Percentiles rank a stretch among this genome's conserved stretches.
Conservation (phyloP, 2,329 filamentous ascomycete species). For the Cladophialophora exuberans region DNA sequence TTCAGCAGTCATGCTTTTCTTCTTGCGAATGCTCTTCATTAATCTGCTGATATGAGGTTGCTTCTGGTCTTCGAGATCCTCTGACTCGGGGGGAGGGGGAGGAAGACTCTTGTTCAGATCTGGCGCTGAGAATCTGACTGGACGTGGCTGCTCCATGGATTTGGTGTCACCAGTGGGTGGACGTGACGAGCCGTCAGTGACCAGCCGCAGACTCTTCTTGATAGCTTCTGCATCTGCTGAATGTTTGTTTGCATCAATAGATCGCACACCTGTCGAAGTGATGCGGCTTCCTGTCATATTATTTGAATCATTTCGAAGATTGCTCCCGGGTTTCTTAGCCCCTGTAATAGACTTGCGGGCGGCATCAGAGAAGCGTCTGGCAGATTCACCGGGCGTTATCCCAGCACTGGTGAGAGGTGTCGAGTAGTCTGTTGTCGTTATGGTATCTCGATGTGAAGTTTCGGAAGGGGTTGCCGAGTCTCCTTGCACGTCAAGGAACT, state of each 20-base stretch:
- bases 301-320: constrained; percentile 25
- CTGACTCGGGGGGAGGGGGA: constrained; percentile 18
- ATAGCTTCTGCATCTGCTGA: constrained; percentile 17
- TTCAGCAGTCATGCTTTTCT: constrained; percentile 25
- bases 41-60: constrained; percentile 27
- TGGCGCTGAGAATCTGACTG: constrained; percentile 14
- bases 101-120: constrained; percentile 31
- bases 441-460: constrained; percentile 27
- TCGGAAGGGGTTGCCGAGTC: constrained; percentile 31
- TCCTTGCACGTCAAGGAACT: constrained; percentile 12
- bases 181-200: constrained; percentile 16
- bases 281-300: constrained; percentile 15
- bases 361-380: constrained; percentile 32
- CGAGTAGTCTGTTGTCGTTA: constrained; percentile 27
- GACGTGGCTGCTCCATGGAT: constrained; percentile 19
- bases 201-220: constrained; percentile 23
- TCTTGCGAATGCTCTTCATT: constrained; percentile 29
- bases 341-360: constrained; percentile 24
- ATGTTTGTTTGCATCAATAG: constrained; percentile 17
- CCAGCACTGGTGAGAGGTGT: constrained; percentile 34
- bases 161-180: constrained; percentile 15
- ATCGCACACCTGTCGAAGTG: constrained; percentile 16
- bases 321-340: constrained; percentile 25
- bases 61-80: constrained; percentile 16
- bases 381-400: constrained; percentile 31